These are phyloP conservation scores for Neopestalotiopsis sp. DNA, from an alignment of 2,329 filamentous ascomycete genomes.

Conservation along the genomic window DNA sequence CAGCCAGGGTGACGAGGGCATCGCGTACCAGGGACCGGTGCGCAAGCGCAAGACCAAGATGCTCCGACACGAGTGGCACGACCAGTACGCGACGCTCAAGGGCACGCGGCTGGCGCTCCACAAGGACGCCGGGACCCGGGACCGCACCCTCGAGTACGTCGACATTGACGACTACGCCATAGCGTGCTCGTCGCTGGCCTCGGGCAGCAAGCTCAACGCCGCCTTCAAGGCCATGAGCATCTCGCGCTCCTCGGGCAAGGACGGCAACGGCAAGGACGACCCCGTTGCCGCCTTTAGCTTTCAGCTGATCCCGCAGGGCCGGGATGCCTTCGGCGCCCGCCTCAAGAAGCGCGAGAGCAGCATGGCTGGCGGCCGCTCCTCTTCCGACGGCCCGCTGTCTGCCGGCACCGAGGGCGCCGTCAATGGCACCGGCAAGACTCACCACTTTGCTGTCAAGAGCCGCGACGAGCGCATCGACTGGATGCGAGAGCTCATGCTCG, in stretches of 20 bases:
- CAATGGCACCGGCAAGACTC: slow-evolving; percentile 78
- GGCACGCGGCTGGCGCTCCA: slow-evolving; percentile 79
- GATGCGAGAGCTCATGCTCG: slow-evolving; percentile 94
- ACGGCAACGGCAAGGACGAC: slow-evolving; percentile 39
- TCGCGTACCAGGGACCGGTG: slow-evolving; percentile 85
- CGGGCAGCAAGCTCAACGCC: slow-evolving; percentile 77
- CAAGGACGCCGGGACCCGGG: slow-evolving; percentile 56
- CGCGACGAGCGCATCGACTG: slow-evolving; percentile 94
- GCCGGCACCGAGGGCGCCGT: slow-evolving; percentile 46
- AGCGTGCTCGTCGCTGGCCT: slow-evolving; percentile 78
- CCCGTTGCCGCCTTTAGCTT: slow-evolving; percentile 78
- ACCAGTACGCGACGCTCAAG: slow-evolving; percentile 87
- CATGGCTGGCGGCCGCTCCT: slow-evolving; percentile 27
- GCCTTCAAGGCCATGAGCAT: slow-evolving; percentile 84
- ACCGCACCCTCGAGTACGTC: slow-evolving; percentile 75
- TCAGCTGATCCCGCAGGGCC: slow-evolving; percentile 78
- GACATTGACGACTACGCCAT: slow-evolving; percentile 91
- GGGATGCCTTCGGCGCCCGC: slow-evolving; percentile 52
- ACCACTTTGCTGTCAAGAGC: slow-evolving; percentile 89
- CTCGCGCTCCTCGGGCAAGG: slow-evolving; percentile 54
- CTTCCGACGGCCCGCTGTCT: slow-evolving; percentile 39
- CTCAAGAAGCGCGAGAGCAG: slow-evolving; percentile 61
- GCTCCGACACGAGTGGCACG: slow-evolving; percentile 91
- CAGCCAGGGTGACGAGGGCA: slow-evolving; percentile 48
- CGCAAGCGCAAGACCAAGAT: slow-evolving; percentile 91